A percentile compares a stretch with the other conserved stretches of the same genome.
Conservation (phyloP, 2,329 filamentous ascomycete genomes). For the Coniochaeta hoffmannii region DNA sequence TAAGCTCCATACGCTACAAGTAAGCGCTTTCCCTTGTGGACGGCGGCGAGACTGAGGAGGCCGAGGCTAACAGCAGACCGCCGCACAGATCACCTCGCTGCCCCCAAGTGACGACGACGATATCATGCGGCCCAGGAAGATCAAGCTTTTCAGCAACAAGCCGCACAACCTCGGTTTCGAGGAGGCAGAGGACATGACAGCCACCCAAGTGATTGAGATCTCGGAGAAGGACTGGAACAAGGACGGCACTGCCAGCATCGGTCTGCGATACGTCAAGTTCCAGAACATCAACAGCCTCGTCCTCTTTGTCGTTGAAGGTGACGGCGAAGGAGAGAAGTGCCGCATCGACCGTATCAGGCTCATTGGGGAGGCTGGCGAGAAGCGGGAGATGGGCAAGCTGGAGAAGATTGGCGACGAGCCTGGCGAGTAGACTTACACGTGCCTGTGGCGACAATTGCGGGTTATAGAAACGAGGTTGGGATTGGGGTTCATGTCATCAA, state of each 20-base stretch:
- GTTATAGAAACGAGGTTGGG: neutral
- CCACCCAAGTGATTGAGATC: conserved; percentile 74
- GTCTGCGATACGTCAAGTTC: conserved; percentile 91
- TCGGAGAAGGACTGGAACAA: conserved; percentile 73
- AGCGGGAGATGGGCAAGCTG: conserved; percentile 86
- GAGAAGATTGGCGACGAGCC: conserved; percentile 84
- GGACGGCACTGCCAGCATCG: conserved; percentile 64
- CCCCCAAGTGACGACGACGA: conserved; percentile 59
- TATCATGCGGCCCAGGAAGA: conserved; percentile 71
- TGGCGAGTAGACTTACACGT: conserved; percentile 38
- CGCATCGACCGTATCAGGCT: conserved; percentile 72
- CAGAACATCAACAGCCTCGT: conserved; percentile 85
- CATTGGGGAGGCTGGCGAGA: conserved; percentile 85
- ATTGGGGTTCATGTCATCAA: neutral
- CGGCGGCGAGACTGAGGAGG: neutral
- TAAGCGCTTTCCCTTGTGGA: no score
- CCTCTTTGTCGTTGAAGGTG: conserved; percentile 81
- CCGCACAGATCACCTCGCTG: conserved; percentile 75
- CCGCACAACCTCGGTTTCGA: conserved; percentile 90
- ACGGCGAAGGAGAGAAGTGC: conserved; percentile 76
- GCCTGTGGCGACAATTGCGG: neutral
- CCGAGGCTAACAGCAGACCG: conserved; percentile 2
- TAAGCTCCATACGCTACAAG: conserved; percentile 79
- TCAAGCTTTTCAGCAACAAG: conserved; percentile 83
- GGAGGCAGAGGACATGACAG: conserved; percentile 79